phyloP scores from a whole-genome alignment of 2,329 filamentous ascomycete species.

The Hypoxylon sp. region DNA sequence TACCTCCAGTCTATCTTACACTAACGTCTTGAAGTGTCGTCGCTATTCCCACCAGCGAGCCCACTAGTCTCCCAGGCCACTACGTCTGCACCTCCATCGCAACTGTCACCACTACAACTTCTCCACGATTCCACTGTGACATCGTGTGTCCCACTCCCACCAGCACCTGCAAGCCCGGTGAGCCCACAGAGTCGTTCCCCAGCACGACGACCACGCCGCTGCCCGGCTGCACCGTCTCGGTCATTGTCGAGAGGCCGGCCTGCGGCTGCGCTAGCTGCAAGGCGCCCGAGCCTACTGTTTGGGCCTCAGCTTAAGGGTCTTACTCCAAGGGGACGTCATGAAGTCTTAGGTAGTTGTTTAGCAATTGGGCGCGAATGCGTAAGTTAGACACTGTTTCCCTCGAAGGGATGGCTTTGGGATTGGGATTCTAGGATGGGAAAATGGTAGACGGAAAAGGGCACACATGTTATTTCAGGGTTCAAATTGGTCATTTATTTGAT shows the following conservation, averaged over 20 bases:
- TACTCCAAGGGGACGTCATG: no score
- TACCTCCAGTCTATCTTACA: not conserved
- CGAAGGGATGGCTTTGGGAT: no score
- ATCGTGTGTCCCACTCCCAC: conserved; percentile 25
- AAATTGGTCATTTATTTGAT: no score
- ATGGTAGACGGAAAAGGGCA: no score
- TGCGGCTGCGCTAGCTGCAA: conserved; percentile 39
- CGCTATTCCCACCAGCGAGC: conserved; percentile 22
- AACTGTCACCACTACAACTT: conserved; percentile 36
- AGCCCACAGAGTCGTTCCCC: conserved; percentile 32
- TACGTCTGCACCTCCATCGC: conserved; percentile 38
- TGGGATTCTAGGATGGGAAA: no score
- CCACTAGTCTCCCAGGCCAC: conserved; percentile 38
- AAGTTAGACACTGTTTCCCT: no score
- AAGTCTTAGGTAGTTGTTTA: no score
- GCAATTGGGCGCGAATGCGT: no score
- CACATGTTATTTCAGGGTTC: no score
- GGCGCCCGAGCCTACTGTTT: conserved; percentile 3
- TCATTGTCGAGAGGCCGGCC: not conserved
- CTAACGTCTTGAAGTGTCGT: conserved; percentile 24
- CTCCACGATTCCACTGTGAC: conserved; percentile 12
- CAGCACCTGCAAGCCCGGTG: conserved; percentile 34
- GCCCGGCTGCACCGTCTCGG: conserved; percentile 36
- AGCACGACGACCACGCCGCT: conserved; percentile 31
- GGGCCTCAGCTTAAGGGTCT: conserved; percentile 5